Evolutionary conservation across 495 filamentous ascomycete genomes (phyloP), one percentile per base, ranked within the genome.

Genomic region (Tuber magnatum): DNA sequence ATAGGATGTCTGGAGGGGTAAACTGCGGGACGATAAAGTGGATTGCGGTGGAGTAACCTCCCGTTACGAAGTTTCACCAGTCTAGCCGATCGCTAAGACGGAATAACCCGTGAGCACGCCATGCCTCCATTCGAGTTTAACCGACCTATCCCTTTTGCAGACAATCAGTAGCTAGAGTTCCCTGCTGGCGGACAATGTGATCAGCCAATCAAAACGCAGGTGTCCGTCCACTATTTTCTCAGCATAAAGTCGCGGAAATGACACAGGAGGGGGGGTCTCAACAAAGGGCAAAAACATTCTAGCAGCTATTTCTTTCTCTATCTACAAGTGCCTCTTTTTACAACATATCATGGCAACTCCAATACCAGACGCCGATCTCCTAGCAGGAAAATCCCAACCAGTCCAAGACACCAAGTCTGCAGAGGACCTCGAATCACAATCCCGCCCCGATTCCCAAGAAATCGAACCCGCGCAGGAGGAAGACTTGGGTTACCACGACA

Each of bases 401-500:
- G 24, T 6, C 38, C 44, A 6, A 65, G 73, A 46, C 35, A 41
- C 41, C 10, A 68, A 32, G n/a, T 46, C 41, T 0, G 72, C 24
- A 22, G 69, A 12, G 44, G 35, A 28, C 61, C 72, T 68, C 22
- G 38, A 69, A 32, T 28, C 72, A 70, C 46, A 38, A 39, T 41
- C 72, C 72, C 42, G 20, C 69, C 28, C 41, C 16, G 44, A 35
- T 28, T 39, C 44, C n/a, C 70, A n/a, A 41, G 44, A 74, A 22
- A 39, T 22, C 18, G 40, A 38, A 4, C 69, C 69, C 9, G 7
- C 35, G 12, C 39, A 39, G 42, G 35, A n/a, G 9, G 69, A 42
- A 14, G 69, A 51, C 46, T 6, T 51, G 7, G 46, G 46, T 2
- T 41, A 71, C 35, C 69, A 76, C 70, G 74, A 80, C 71, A 84